Percentiles rank a stretch among this genome's conserved stretches.
Conservation (phyloP, 176 grass and related monocot genomes). For the Lolium perenne region DNA sequence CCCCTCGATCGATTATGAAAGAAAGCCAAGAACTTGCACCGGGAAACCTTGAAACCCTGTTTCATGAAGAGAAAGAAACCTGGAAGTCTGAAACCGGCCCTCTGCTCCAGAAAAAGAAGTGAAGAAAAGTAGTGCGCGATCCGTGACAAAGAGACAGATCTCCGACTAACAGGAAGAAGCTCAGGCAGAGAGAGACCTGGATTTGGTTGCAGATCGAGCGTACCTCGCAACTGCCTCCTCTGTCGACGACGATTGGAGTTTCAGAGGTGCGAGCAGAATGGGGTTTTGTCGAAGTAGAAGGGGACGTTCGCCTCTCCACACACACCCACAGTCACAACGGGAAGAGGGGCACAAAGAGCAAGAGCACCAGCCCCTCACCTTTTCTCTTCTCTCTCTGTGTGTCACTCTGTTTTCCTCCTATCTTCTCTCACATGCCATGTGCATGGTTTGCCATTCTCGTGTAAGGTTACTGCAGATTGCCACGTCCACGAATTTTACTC, state of each 20-base stretch:
- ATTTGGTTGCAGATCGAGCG: no score
- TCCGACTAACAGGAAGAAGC: not conserved
- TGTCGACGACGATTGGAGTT: not conserved
- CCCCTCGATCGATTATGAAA: not conserved
- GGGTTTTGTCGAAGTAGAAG: not conserved
- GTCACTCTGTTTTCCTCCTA: not conserved
- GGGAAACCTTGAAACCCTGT: not conserved
- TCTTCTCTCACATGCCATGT: not conserved
- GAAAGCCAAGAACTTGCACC: conserved; percentile 26
- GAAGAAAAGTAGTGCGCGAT: not conserved
- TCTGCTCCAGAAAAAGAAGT: no score
- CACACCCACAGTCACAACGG: no score
- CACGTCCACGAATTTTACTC: not conserved
- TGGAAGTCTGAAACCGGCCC: no score
- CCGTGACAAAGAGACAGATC: not conserved
- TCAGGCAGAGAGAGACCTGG: no score
- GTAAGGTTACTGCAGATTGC: not conserved
- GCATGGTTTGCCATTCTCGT: not conserved
- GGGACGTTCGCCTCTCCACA: not conserved
- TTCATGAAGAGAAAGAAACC: no score
- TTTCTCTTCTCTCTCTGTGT: not conserved
- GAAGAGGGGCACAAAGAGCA: not conserved
- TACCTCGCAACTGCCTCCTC: not conserved
- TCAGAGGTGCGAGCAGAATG: not conserved
- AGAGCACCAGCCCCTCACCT: not conserved